These are phyloP conservation scores for Dryadomyces quercivorus DNA, from an alignment of 2,329 filamentous ascomycete genomes.

Conservation along the genomic window DNA sequence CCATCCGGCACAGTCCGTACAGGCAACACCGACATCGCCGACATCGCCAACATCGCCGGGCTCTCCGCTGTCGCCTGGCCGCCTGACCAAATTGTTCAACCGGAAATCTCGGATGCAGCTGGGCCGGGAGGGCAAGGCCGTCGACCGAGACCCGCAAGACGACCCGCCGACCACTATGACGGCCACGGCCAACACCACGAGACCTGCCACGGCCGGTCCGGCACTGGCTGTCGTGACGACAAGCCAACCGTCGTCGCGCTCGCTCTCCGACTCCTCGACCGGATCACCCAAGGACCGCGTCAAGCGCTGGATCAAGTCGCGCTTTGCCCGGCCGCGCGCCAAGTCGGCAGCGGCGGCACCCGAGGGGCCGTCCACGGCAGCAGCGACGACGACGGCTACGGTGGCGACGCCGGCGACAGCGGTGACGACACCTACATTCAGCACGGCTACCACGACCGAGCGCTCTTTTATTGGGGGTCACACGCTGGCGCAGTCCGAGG, in stretches of 20 bases:
- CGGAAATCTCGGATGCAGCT: slow-evolving; percentile 2
- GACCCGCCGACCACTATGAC: no score
- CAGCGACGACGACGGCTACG: background rate
- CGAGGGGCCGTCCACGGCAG: background rate
- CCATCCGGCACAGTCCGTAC: background rate
- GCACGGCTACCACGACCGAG: background rate
- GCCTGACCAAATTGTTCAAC: slow-evolving; percentile 7
- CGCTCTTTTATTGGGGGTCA: slow-evolving; percentile 29
- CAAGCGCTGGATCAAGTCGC: slow-evolving; percentile 31
- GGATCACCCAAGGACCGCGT: slow-evolving; percentile 19
- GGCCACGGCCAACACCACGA: no score
- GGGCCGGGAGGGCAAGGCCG: no score
- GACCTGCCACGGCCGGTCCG: background rate
- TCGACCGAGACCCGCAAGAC: no score
- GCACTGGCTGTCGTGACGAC: background rate
- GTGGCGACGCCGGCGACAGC: background rate
- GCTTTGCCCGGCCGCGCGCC: slow-evolving; percentile 21
- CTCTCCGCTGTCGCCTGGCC: no score
- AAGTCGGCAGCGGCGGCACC: slow-evolving; percentile 15
- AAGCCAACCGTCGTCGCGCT: slow-evolving; percentile 4
- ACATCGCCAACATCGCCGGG: background rate
- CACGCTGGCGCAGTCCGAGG: slow-evolving; percentile 18
- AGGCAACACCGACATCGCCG: background rate
- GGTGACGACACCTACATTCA: no score
- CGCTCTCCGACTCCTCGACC: slow-evolving; percentile 7